Base-by-base conservation (phyloP, 2,329 filamentous ascomycete genomes). In the Westerdykella sp. region DNA sequence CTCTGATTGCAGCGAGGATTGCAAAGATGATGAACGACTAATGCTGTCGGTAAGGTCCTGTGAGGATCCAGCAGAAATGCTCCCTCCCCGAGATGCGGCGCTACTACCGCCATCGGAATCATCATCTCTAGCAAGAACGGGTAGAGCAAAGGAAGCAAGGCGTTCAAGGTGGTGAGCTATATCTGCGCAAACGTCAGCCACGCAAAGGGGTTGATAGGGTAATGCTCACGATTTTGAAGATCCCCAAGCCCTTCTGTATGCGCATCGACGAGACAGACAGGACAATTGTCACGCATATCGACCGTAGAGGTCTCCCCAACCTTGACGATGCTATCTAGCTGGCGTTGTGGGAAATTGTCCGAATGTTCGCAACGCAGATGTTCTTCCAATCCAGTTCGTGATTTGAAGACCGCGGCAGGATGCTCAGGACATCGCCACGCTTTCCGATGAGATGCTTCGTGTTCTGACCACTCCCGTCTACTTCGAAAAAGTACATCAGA, bases 151-250 rank as follows among this genome's bases (percentile, higher is more conserved):
- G 0, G 58, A 48, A 34, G 63, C 62, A 9, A 67, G 46, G 6
- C 60, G 55, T 45, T 67, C 63, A 4, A 67, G 45, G 48, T 67
- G 63, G 31, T 67, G 62, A 1, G 65, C 65, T 30, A 67, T 57
- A 43, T 67, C 32, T 35, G n/a, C 9, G n/a, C n/a, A 6, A 7
- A 13, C 39, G 18, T 41, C 38, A 12, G 39, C 18, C 22, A 41
- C 38, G 6, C 25, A 46, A 15, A 2, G 3, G 10, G n/a, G 6
- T 15, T 9, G 3, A 11, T 3, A 4, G 45, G 47, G 16, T 45
- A 43, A 22, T 45, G 42, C 14, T 47, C 41, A 34, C 47, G 63
- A 40, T 57, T 65, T 13, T 62, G 55, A 3, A 67, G 48, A 13
- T 57, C 47, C 12, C 49, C 55, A 25, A 57, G 43, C 1, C 53